Evolutionary conservation across 108 stramenopile species (phyloP).

Genomic region (Skeletonema marinoi): DNA sequence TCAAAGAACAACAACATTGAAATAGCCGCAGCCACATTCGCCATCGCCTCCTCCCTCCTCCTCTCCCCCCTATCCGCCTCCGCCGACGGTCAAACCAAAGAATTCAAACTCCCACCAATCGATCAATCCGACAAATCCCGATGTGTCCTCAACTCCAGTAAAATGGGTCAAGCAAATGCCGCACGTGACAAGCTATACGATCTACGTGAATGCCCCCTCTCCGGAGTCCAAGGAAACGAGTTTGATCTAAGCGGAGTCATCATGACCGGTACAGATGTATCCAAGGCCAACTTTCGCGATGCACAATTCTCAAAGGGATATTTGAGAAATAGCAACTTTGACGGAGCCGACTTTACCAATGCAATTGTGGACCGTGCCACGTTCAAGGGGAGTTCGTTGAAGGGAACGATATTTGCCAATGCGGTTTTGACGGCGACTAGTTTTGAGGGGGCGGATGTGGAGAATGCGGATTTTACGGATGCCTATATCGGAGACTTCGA

Average conservation of each 20-base stretch:
- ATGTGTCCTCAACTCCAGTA: conserved; percentile 78
- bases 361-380: conserved; percentile 93
- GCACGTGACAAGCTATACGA: conserved; percentile 95
- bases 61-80: conserved; percentile 47
- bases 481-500: conserved; percentile 92
- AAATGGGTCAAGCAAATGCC: conserved; percentile 96
- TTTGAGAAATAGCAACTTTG: conserved; percentile 85
- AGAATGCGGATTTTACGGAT: conserved; percentile 93
- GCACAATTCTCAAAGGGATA: conserved; percentile 91
- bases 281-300: conserved; percentile 84
- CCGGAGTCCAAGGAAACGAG: conserved; percentile 61
- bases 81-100: conserved; percentile 80
- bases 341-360: conserved; percentile 94
- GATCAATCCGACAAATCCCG: conserved; percentile 75
- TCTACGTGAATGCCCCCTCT: conserved; percentile 81
- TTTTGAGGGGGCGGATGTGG: conserved; percentile 91
- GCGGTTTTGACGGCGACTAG: conserved; percentile 93
- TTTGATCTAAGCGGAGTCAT: conserved; percentile 89
- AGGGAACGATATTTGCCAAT: conserved; percentile 86
- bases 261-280: conserved; percentile 87
- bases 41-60: conserved; percentile 30
- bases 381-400: conserved; percentile 84
- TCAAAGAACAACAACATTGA: neutral
- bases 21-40: conserved; percentile 5
- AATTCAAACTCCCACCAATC: conserved; percentile 92